Evolutionary conservation across 371 early-diverging fungal species (phyloP).

Genomic region (Mortierella sp.): DNA sequence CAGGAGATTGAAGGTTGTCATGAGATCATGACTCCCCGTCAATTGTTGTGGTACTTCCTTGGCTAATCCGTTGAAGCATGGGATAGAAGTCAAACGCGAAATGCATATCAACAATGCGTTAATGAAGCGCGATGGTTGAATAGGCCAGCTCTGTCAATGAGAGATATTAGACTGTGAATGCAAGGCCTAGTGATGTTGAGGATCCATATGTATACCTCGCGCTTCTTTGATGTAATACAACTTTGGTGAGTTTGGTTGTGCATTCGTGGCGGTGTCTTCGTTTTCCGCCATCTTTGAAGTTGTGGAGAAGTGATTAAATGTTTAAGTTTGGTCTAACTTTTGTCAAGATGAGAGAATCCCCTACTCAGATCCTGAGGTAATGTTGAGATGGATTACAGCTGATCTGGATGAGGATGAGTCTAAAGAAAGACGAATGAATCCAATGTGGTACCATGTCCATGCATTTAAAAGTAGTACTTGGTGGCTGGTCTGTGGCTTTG

Average conservation of each 20-base stretch:
- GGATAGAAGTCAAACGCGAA: neutral
- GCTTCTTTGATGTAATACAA: constrained; percentile 51
- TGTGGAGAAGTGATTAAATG: neutral
- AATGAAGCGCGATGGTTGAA: neutral
- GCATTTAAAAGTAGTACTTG: neutral
- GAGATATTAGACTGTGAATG: neutral
- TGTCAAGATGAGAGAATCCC: neutral
- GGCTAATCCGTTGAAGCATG: constrained; percentile 19
- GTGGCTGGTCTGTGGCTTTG: constrained; percentile 9
- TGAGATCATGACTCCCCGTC: constrained; percentile 69
- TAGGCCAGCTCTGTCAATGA: neutral
- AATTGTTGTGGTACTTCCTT: constrained; percentile 51
- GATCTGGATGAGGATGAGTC: constrained; percentile 2
- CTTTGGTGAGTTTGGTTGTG: constrained; percentile 23
- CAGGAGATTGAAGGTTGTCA: constrained; percentile 67
- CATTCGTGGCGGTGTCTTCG: constrained; percentile 22
- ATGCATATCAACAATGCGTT: neutral
- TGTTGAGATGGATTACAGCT: neutral
- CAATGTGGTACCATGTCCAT: neutral
- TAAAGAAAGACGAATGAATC: neutral
- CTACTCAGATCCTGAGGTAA: constrained; percentile 5
- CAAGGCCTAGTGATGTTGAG: neutral
- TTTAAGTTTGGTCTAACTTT: neutral
- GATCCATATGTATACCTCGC: constrained; percentile 29
- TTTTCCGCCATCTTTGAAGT: constrained; percentile 32